Percentiles rank a stretch among this genome's conserved stretches.
These are phyloP conservation scores for Favolaschia claudopus DNA, from an alignment of 768 basidiomycete genomes.

Conservation along the genomic window DNA sequence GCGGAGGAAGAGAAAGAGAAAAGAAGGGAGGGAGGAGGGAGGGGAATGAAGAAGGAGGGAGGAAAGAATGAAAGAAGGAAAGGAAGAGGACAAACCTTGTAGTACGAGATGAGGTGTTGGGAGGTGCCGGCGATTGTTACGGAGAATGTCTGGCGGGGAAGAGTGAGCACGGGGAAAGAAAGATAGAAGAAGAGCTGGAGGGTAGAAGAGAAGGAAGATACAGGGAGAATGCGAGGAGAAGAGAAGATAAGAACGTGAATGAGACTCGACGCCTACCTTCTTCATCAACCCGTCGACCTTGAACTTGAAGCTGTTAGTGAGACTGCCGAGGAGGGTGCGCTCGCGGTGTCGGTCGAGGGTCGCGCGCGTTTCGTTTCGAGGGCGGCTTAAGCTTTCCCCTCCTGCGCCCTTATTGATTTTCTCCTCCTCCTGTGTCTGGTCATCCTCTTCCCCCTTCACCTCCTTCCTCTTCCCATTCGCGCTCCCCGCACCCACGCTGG, in stretches of 20 bases:
- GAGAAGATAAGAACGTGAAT: too few species aligned
- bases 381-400: slow-evolving; percentile 65
- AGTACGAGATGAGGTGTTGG: slow-evolving; percentile 95
- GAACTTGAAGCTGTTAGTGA: slow-evolving; percentile 95
- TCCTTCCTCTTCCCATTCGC: slow-evolving; percentile 42
- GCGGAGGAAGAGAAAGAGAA: too few species aligned
- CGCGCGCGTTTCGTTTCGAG: slow-evolving; percentile 59
- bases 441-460: slow-evolving; percentile 32
- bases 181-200: neutral
- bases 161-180: neutral
- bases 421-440: slow-evolving; percentile 36
- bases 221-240: neutral
- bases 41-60: too few species aligned
- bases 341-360: slow-evolving; percentile 78
- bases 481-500: slow-evolving; percentile 41
- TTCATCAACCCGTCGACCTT: slow-evolving; percentile 95
- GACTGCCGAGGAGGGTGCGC: slow-evolving; percentile 83
- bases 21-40: too few species aligned
- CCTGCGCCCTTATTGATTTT: slow-evolving; percentile 36
- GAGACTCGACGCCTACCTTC: slow-evolving; percentile 84
- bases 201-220: neutral
- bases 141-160: slow-evolving; percentile 79
- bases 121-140: slow-evolving; percentile 83
- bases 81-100: slow-evolving; percentile 60
- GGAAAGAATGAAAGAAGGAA: neutral